phyloP scores from a whole-genome alignment of 2,329 filamentous ascomycete genomes.

The Fusarium liriodendri region DNA sequence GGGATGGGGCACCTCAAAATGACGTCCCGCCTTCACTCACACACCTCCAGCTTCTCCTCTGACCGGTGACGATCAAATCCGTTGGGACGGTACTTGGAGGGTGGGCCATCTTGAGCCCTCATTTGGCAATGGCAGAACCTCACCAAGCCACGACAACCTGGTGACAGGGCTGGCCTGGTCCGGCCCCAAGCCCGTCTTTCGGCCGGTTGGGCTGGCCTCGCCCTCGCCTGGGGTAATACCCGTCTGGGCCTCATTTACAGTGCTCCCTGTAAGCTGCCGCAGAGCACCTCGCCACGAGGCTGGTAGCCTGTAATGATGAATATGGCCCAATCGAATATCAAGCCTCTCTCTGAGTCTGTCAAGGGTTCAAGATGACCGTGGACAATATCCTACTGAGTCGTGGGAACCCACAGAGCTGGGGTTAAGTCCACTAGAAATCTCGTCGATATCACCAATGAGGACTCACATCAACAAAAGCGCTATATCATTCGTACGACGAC shows the following conservation, averaged over 20 bases:
- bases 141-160: conserved; percentile 22
- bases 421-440: conserved; percentile 9
- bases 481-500: background rate
- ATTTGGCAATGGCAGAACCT: conserved; percentile 50
- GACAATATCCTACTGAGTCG: conserved; percentile 1
- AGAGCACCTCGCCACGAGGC: conserved; percentile 8
- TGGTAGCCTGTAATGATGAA: background rate
- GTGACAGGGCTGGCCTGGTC: background rate
- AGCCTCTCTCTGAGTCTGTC: background rate
- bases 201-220: conserved; percentile 5
- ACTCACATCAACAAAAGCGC: background rate
- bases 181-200: background rate
- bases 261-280: conserved; percentile 12
- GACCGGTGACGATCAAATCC: conserved; percentile 33
- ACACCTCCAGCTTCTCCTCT: conserved; percentile 9
- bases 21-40: conserved; percentile 7
- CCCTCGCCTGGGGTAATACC: background rate
- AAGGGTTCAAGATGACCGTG: background rate
- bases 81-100: conserved; percentile 38
- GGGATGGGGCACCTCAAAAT: conserved; percentile 26
- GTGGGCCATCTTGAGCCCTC: conserved; percentile 41
- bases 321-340: conserved; percentile 5
- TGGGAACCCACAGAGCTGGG: conserved; percentile 25
- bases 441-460: conserved; percentile 10
- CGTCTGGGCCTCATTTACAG: conserved; percentile 30